phyloP scores from a whole-genome alignment of 2,329 filamentous ascomycete species.

The Fusarium foetens region DNA sequence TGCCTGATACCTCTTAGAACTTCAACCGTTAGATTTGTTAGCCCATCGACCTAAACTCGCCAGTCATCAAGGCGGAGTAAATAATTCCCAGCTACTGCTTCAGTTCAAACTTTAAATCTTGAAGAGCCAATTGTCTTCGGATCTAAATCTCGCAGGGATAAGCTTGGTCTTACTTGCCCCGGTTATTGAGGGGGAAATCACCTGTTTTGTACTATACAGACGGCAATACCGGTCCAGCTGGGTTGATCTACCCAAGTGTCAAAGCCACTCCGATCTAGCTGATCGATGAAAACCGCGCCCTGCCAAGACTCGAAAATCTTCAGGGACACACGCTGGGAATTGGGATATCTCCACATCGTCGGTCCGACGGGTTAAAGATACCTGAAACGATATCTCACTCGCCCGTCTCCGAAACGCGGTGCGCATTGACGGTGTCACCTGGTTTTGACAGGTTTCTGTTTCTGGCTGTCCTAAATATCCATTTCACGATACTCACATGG shows the following conservation, averaged over 20 bases:
- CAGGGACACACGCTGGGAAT: neutral
- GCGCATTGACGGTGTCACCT: neutral
- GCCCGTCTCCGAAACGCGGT: neutral
- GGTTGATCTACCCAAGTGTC: neutral
- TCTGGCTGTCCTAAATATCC: neutral
- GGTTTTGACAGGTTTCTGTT: neutral
- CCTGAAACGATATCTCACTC: neutral
- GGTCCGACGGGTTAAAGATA: neutral
- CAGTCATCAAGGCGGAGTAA: neutral
- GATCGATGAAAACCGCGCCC: neutral
- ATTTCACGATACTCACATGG: neutral
- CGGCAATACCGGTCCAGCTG: neutral
- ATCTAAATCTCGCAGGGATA: neutral
- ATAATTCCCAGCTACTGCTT: neutral
- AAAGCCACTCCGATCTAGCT: neutral
- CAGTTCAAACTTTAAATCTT: neutral
- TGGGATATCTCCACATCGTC: neutral
- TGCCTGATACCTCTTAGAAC: rapidly evolving
- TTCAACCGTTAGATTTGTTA: neutral
- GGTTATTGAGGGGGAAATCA: neutral
- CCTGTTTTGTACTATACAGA: neutral
- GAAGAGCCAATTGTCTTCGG: neutral
- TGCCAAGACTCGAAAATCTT: neutral
- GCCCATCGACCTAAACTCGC: neutral
- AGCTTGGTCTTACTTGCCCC: neutral